Evolutionary conservation across 345 rosid genomes (phyloP), one percentile per base, ranked within the genome.

Genomic region (Eutrema japonicum): DNA sequence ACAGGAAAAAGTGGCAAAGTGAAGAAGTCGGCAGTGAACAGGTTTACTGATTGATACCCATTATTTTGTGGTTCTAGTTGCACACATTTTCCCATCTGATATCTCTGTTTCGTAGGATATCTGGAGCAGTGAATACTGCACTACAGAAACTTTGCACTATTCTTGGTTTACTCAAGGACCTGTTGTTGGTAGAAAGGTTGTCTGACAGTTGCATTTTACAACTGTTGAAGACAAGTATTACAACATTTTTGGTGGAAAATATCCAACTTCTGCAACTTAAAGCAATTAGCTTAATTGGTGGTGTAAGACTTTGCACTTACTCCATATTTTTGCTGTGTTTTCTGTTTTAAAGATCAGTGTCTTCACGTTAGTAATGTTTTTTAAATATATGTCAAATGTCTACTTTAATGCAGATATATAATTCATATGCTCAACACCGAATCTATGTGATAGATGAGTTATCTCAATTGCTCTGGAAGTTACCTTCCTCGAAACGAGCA

Each of bases 191-290:
- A 61, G 99, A 95, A 90, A 90, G 80, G 80, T 79, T 95, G 68
- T 95, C 99, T 55, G 99, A 95, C 84, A 89, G 98, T 83, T 92
- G 97, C 85, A 91, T 95, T 78, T 76, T 95, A 52, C 99, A 95
- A 80, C 83, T 95, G 75, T 79, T 90, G 66, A 95, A 85, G 84
- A 95, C 99, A 46, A 79, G 95, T 85, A 81, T 85, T 69, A 83
- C 97, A 4, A 90, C 87, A n/a, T 83, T 92, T 83, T 76, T 90
- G 86, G 99, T 95, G 82, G 99, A 95, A 61, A 95, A 95, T 81
- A 80, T 95, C 67, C 99, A 90, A 78, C 91, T 95, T 73, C 80
- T 95, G 87, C 99, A 95, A 79, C 93, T 95, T 69, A 95, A 95
- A 84, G 87, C 98, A 52, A 89, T 95, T 78, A 81, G 89, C 78